Percentiles rank a stretch among this genome's conserved stretches.
Evolutionary conservation across 1,284 basidiomycete species (phyloP).

Genomic region (Cryptococcus sp.): DNA sequence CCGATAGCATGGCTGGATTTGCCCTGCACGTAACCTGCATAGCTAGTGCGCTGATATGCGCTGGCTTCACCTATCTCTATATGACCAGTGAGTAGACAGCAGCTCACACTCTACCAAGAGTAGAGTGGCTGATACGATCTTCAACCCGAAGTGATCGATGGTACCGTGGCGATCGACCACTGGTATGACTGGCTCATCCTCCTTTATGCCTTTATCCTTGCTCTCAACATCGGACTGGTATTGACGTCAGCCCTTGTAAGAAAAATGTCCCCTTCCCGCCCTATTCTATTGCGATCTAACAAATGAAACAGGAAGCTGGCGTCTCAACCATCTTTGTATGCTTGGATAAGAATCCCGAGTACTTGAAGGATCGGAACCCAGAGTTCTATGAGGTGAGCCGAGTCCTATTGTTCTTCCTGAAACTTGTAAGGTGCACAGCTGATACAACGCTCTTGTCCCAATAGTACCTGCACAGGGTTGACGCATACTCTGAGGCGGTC

Average conservation of each 20-base stretch:
- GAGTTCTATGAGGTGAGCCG: neutral
- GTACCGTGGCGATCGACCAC: slow-evolving; percentile 8
- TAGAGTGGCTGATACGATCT: neutral
- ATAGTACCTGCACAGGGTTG: too few relatives aligned
- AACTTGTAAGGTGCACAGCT: too few relatives aligned
- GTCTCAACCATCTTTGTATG: slow-evolving; percentile 6
- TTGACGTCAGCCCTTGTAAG: slow-evolving; percentile 14
- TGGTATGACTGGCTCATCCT: slow-evolving; percentile 15
- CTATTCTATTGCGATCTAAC: neutral
- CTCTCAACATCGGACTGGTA: slow-evolving; percentile 8
- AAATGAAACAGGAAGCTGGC: slow-evolving; percentile 3
- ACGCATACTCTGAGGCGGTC: too few relatives aligned
- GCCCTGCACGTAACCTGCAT: slow-evolving; percentile 7
- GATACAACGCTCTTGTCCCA: too few relatives aligned
- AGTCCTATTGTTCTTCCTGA: too few relatives aligned
- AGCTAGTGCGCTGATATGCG: slow-evolving; percentile 7
- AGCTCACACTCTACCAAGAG: neutral
- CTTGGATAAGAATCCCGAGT: slow-evolving; percentile 1
- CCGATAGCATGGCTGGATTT: slow-evolving; percentile 5
- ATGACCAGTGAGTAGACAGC: neutral
- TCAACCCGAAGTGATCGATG: neutral
- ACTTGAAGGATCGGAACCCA: neutral
- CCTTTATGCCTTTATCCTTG: slow-evolving; percentile 14
- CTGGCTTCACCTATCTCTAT: slow-evolving; percentile 6
- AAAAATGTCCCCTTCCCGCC: neutral